phyloP scores from a whole-genome alignment of 2,329 filamentous ascomycete genomes.

The Botrytis deweyae region DNA sequence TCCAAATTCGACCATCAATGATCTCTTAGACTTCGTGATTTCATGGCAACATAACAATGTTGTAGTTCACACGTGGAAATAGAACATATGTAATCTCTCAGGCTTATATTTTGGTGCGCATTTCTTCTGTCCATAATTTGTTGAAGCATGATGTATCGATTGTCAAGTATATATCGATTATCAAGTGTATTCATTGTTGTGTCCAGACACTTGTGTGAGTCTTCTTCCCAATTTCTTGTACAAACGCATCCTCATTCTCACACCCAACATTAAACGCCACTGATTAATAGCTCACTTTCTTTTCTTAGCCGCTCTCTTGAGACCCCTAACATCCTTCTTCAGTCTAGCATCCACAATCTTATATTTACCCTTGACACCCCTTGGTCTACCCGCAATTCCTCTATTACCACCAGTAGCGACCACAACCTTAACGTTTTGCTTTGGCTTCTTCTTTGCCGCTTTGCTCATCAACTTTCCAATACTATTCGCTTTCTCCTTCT shows the following conservation, averaged over 20 bases:
- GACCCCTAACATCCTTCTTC: constrained; percentile 92
- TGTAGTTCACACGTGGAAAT: neutral
- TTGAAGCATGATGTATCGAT: neutral
- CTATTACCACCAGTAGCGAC: constrained; percentile 83
- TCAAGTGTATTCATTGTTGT: neutral
- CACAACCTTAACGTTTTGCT: constrained; percentile 79
- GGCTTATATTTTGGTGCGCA: neutral
- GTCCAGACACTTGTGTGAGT: neutral
- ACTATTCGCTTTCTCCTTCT: constrained; percentile 89
- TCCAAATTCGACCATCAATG: neutral
- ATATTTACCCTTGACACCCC: constrained; percentile 92
- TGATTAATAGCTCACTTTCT: constrained; percentile 47
- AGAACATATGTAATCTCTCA: neutral
- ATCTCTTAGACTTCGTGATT: neutral
- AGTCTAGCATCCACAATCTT: constrained; percentile 94
- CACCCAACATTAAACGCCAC: neutral
- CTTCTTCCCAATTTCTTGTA: neutral
- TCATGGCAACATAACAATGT: neutral
- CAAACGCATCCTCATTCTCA: neutral
- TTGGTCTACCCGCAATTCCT: constrained; percentile 81
- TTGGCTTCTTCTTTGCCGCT: constrained; percentile 83
- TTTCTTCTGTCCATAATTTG: neutral
- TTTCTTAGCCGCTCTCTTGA: constrained; percentile 79
- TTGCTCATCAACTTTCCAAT: constrained; percentile 80
- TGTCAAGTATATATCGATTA: neutral